phyloP scores from a whole-genome alignment of 306 rosid genomes.

The Senna siamea region DNA sequence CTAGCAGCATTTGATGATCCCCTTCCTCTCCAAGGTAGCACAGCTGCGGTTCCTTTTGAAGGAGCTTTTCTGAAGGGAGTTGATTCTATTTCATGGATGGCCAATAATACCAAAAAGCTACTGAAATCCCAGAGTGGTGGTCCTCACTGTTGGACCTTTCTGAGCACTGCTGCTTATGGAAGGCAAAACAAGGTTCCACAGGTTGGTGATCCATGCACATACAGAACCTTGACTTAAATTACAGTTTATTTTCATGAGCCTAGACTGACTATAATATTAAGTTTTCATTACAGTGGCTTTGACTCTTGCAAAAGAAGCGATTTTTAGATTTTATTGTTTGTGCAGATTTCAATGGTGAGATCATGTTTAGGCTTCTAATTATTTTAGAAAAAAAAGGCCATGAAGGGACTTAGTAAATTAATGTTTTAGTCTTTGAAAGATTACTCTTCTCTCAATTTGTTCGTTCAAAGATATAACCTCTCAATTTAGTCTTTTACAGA shows the following conservation, averaged over 20 bases:
- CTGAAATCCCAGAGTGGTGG: conserved; percentile 53
- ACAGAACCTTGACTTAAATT: neutral
- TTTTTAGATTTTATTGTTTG: neutral
- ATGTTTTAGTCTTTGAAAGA: no score
- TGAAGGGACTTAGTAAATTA: neutral
- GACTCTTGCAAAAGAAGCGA: neutral
- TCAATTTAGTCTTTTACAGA: no score
- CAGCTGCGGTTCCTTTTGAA: conserved; percentile 67
- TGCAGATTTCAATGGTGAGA: conserved; percentile 17
- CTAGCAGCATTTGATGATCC: conserved; percentile 93
- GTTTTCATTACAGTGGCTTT: neutral
- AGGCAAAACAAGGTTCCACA: conserved; percentile 93
- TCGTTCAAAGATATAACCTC: no score
- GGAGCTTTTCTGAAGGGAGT: conserved; percentile 94
- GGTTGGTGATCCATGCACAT: conserved; percentile 45
- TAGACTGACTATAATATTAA: neutral
- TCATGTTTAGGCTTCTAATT: conserved; percentile 25
- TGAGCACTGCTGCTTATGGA: conserved; percentile 83
- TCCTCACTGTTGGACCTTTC: conserved; percentile 92
- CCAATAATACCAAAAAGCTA: conserved; percentile 78
- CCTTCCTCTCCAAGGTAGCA: conserved; percentile 57
- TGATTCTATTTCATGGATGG: conserved; percentile 94
- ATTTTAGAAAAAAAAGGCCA: no score
- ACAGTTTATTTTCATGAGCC: neutral
- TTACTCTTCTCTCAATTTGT: no score